Base-by-base conservation (phyloP, 2,329 filamentous ascomycete species). In the Incumbomyces lentus region DNA sequence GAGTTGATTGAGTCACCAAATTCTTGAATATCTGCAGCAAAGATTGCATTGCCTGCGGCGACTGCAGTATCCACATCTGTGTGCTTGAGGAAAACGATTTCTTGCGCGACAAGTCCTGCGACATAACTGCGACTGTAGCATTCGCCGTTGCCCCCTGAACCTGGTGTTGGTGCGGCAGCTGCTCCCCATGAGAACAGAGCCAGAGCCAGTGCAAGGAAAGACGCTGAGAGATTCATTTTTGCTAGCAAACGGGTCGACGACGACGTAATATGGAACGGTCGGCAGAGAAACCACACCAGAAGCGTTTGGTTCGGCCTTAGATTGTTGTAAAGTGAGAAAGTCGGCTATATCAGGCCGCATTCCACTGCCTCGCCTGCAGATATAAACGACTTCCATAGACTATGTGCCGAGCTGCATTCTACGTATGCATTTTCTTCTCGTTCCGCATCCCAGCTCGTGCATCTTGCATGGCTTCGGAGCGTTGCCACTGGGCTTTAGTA, bases 1-100 rank as follows among this genome's bases (percentile, higher is more conserved):
- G 49, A 51, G 32, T 51, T 48, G 42, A 51, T 51, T 8, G 49
- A 49, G 37, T 48, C 49, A 6, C 49, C 49, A 37, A 34, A 48
- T 37, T 51, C 46, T 13, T 37, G 14, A 29, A 51, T 45, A 37
- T 42, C 32, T 29, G 33, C 40, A 3, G 46, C 42, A 37, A 51
- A 51, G 22, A 51, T 41, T 11, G 26, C 46, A 14, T 49, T 29
- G 11, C 44, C 49, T 13, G 49, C 43, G 4, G 31, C 37, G 22
- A 36, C 39, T 16, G 49, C 49, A 10, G 29, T 12, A 13, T 34
- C 32, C 14, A 49, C 14, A 37, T 51, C 33, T 12, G 17, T 30
- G 32, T 51, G 49, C 42, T 40, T 12, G 14, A 51, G 46, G 49
- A 46, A 50, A 35, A 49, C 34, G 7, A 39, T 48, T 8, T 40